Conservation (phyloP, 257 asterid species). For the Nicotiana obtusifolia region DNA sequence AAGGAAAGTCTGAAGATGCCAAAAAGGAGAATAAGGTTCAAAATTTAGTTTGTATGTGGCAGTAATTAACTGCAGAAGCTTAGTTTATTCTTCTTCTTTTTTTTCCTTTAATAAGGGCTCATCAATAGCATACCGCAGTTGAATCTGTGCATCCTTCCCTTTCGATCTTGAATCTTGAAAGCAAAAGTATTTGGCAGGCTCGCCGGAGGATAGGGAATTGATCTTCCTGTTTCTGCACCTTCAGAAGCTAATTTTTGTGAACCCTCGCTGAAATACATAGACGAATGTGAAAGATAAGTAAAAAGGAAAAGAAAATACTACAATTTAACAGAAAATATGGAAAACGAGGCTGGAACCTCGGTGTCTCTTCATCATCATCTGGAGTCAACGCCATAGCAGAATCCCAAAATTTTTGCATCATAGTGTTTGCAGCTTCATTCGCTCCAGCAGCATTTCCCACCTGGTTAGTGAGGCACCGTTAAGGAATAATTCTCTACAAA, state of each 20-base stretch:
- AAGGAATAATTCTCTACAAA: slow-evolving; percentile 4
- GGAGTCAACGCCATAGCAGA: slow-evolving; percentile 83
- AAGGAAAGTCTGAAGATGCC: not conserved
- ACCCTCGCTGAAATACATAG: slow-evolving; percentile 46
- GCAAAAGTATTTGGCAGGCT: slow-evolving; percentile 45
- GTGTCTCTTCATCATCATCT: slow-evolving; percentile 76
- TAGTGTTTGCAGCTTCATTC: slow-evolving; percentile 58
- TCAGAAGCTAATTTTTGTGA: slow-evolving; percentile 80
- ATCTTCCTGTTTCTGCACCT: slow-evolving; percentile 63
- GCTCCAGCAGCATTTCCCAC: slow-evolving; percentile 76
- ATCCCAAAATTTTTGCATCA: slow-evolving; percentile 98
- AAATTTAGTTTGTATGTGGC: not conserved
- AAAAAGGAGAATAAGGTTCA: not conserved
- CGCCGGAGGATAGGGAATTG: slow-evolving; percentile 47
- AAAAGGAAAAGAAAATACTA: not conserved
- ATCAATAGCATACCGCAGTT: slow-evolving; percentile 50
- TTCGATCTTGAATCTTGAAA: slow-evolving; percentile 85
- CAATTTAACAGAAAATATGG: not conserved
- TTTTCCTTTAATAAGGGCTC: not conserved
- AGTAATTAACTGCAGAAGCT: not conserved
- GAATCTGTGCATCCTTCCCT: slow-evolving; percentile 91
- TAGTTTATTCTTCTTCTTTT: not conserved
- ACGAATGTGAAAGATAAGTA: slow-evolving; percentile 22
- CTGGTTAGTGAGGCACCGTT: slow-evolving; percentile 28
- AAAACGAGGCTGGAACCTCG: slow-evolving; percentile 44